Conservation (phyloP, 108 stramenopile genomes). For the Cyclotella sp. region DNA sequence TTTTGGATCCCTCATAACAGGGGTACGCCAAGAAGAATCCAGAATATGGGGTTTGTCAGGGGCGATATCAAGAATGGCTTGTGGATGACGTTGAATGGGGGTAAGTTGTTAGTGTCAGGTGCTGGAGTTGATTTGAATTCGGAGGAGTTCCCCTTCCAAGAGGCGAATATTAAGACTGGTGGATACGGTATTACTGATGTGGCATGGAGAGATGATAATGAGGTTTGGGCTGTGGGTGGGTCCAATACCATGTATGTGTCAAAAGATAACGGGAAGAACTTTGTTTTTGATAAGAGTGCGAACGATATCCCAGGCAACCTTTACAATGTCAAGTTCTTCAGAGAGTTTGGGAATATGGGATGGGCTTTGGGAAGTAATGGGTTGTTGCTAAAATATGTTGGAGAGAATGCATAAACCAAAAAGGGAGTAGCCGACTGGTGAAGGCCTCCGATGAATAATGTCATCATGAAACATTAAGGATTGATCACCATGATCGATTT, state of each 20-base stretch:
- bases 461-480: too few relatives aligned
- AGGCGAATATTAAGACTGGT: constrained; percentile 95
- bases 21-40: constrained; percentile 94
- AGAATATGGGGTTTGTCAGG: constrained; percentile 97
- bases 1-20: constrained; percentile 99
- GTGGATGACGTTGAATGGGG: constrained; percentile 98
- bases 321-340: constrained; percentile 97
- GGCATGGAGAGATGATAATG: constrained; percentile 88
- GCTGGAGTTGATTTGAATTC: constrained; percentile 58
- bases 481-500: too few relatives aligned
- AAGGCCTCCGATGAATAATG: too few relatives aligned
- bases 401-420: constrained; percentile 41
- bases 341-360: constrained; percentile 85
- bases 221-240: constrained; percentile 98
- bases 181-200: constrained; percentile 98
- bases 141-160: constrained; percentile 82
- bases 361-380: constrained; percentile 95
- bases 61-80: constrained; percentile 91
- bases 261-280: constrained; percentile 93
- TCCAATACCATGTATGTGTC: constrained; percentile 94
- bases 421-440: too few relatives aligned
- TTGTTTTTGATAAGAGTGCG: constrained; percentile 91
- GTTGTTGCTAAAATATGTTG: constrained; percentile 84
- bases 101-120: constrained; percentile 76
- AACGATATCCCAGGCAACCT: constrained; percentile 95